A percentile compares a stretch with the other conserved stretches of the same genome.
phyloP scores from a whole-genome alignment of 441 rosid genomes.

The Euphorbia schlechtendalii region DNA sequence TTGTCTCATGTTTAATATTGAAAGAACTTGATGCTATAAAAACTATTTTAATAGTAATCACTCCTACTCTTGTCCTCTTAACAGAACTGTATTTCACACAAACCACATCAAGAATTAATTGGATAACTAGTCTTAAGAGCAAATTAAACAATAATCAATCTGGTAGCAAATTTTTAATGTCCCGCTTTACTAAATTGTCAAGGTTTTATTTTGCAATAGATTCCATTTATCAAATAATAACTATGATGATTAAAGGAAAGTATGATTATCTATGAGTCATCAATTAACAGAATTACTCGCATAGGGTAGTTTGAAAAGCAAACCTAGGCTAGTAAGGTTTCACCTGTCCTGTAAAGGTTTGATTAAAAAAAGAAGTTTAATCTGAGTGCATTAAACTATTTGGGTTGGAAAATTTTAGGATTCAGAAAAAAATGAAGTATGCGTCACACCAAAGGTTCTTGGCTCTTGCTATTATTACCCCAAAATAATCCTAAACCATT shows the following conservation, averaged over 20 bases:
- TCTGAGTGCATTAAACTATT: not conserved
- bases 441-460: not conserved
- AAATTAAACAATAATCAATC: not conserved
- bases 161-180: not conserved
- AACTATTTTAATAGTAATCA: not conserved
- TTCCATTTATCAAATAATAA: not conserved
- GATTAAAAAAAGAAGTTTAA: not conserved
- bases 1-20: not conserved
- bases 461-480: not conserved
- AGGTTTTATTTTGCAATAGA: not conserved
- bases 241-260: not conserved
- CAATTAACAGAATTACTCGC: slow-evolving; percentile 1
- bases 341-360: not conserved
- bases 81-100: not conserved
- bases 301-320: not conserved
- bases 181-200: not conserved
- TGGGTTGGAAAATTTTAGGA: not conserved
- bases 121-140: not conserved
- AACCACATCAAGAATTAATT: not conserved
- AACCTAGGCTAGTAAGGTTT: not conserved
- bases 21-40: not conserved
- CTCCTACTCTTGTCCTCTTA: too few species aligned
- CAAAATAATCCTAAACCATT: not conserved
- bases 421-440: not conserved
- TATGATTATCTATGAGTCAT: not conserved